phyloP scores from a whole-genome alignment of 306 rosid genomes.

The Neltuma alba region DNA sequence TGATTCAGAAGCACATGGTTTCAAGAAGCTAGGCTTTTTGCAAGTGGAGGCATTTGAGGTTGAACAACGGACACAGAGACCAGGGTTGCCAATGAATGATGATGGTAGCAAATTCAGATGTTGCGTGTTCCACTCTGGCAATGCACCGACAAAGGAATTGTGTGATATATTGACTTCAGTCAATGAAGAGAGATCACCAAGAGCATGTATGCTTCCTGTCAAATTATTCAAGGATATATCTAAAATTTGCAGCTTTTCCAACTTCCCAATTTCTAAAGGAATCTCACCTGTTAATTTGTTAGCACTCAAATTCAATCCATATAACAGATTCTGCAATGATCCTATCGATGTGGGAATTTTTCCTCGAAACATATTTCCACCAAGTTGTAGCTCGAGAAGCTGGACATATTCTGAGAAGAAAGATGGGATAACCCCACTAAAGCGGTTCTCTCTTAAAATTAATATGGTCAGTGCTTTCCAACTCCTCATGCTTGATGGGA shows the following conservation, averaged over 20 bases:
- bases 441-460: slow-evolving; percentile 63
- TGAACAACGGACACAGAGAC: slow-evolving; percentile 57
- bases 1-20: no score
- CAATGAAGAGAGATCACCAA: slow-evolving; percentile 51
- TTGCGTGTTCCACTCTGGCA: slow-evolving; percentile 56
- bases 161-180: slow-evolving; percentile 56
- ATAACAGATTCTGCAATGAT: slow-evolving; percentile 43
- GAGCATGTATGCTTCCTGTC: slow-evolving; percentile 56
- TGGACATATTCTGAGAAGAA: slow-evolving; percentile 48
- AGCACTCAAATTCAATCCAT: slow-evolving; percentile 71
- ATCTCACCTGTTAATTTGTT: slow-evolving; percentile 65
- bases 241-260: slow-evolving; percentile 44
- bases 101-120: slow-evolving; percentile 42
- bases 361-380: slow-evolving; percentile 76
- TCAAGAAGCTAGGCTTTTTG: no score
- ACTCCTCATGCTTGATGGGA: slow-evolving; percentile 61
- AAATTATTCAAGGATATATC: slow-evolving; percentile 77
- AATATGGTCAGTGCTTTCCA: slow-evolving; percentile 55
- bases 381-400: slow-evolving; percentile 71
- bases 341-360: slow-evolving; percentile 62
- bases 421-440: slow-evolving; percentile 62
- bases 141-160: slow-evolving; percentile 64
- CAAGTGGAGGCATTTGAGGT: slow-evolving; percentile 42
- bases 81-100: slow-evolving; percentile 64
- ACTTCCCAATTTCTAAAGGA: slow-evolving; percentile 50